A percentile compares a stretch with the other conserved stretches of the same genome.
These are phyloP conservation scores for Geotrichum candidum DNA, from an alignment of 1,139 yeast species.

Conservation along the genomic window DNA sequence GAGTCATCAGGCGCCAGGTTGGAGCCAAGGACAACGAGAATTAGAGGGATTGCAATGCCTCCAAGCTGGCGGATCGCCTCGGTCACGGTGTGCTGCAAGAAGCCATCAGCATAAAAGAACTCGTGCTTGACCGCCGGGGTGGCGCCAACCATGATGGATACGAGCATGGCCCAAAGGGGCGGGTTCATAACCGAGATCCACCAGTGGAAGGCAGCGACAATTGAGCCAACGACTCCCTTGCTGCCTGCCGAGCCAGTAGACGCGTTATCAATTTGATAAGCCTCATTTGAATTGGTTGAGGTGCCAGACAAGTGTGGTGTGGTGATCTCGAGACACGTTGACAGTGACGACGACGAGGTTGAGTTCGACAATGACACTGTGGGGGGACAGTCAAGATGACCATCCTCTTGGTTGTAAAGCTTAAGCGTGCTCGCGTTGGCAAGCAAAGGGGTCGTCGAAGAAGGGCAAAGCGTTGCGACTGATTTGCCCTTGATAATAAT, in stretches of 20 bases:
- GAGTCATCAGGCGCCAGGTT: constrained; percentile 39
- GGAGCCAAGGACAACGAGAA: constrained; percentile 57
- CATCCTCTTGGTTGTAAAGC: not conserved
- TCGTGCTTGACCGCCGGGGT: constrained; percentile 60
- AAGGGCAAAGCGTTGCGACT: not conserved
- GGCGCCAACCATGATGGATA: constrained; percentile 78
- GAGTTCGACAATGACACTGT: not conserved
- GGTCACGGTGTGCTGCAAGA: constrained; percentile 71
- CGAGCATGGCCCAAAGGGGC: constrained; percentile 86
- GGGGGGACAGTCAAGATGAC: not conserved
- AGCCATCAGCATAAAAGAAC: constrained; percentile 58
- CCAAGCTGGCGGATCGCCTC: constrained; percentile 76
- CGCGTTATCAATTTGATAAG: not conserved
- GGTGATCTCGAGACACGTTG: constrained; percentile 9
- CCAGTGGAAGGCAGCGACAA: constrained; percentile 11
- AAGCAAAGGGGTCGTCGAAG: constrained; percentile 7
- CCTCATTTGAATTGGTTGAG: not conserved
- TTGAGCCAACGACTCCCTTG: not conserved
- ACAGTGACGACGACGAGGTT: constrained; percentile 9
- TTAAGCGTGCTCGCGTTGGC: not conserved
- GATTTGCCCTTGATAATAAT: constrained; percentile 4
- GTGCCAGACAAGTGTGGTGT: not conserved
- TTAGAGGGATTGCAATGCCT: constrained; percentile 79
- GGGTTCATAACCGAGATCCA: constrained; percentile 73
- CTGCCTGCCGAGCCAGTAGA: not conserved